Percentiles rank a stretch among this genome's conserved stretches.
phyloP scores from a whole-genome alignment of 306 rosid genomes.

The Sindora glabra region DNA sequence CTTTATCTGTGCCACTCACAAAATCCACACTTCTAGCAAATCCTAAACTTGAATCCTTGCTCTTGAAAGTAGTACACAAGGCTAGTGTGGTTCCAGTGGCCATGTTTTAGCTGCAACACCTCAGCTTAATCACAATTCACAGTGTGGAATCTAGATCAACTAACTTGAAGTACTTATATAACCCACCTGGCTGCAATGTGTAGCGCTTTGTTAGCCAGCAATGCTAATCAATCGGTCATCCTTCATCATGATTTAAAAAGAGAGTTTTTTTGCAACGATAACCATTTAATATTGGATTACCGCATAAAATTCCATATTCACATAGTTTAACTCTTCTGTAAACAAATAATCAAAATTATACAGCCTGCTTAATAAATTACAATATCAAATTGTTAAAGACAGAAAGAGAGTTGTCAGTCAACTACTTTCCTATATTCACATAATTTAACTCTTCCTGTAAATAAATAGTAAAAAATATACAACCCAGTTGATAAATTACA shows the following conservation, averaged over 20 bases:
- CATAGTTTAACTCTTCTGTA: too few relatives aligned
- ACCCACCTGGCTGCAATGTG: neutral
- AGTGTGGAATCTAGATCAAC: conserved; percentile 13
- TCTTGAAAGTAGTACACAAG: conserved; percentile 45
- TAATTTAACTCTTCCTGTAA: too few relatives aligned
- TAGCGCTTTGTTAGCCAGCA: neutral
- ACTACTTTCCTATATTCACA: too few relatives aligned
- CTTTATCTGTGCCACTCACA: conserved; percentile 62
- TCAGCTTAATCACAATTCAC: conserved; percentile 30
- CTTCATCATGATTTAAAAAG: too few relatives aligned
- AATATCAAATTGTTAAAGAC: too few relatives aligned
- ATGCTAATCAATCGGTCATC: neutral
- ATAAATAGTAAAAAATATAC: too few relatives aligned
- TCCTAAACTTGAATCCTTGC: conserved; percentile 60
- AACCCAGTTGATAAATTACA: too few relatives aligned
- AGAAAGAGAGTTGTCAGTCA: too few relatives aligned
- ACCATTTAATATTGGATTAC: too few relatives aligned
- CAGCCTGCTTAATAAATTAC: neutral
- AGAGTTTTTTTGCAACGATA: too few relatives aligned
- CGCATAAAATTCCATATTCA: too few relatives aligned
- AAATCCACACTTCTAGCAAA: conserved; percentile 60
- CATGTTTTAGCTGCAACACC: conserved; percentile 37
- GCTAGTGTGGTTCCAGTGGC: conserved; percentile 74
- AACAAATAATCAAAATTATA: neutral
- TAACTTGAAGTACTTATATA: neutral